These are phyloP conservation scores for Debaryomyces coudertii DNA, from an alignment of 1,139 yeast species.

Conservation along the genomic window DNA sequence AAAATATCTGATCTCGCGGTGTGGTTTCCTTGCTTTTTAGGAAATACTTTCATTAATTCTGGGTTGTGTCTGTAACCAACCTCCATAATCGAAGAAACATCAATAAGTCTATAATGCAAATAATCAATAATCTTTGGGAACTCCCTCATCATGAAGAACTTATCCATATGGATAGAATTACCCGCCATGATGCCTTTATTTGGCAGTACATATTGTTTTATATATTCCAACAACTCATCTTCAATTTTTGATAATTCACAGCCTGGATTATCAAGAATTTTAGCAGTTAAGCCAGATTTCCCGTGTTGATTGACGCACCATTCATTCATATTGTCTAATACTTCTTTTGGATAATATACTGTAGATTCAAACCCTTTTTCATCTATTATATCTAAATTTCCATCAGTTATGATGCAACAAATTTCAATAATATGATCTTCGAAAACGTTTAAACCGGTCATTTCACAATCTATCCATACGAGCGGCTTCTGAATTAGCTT, in stretches of 20 bases:
- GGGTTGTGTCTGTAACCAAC: conserved; percentile 79
- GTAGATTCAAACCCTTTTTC: conserved; percentile 77
- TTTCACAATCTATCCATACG: conserved; percentile 84
- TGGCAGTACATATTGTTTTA: conserved; percentile 55
- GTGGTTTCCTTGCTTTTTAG: conserved; percentile 69
- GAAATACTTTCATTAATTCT: conserved; percentile 54
- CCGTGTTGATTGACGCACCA: conserved; percentile 90
- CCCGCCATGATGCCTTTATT: conserved; percentile 80
- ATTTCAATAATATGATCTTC: conserved; percentile 84
- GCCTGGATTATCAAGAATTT: conserved; percentile 57
- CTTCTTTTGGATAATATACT: conserved; percentile 66
- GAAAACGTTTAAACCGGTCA: conserved; percentile 87
- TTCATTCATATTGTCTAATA: conserved; percentile 72
- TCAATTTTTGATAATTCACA: conserved; percentile 66
- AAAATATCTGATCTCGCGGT: conserved; percentile 87
- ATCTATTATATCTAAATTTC: conserved; percentile 68
- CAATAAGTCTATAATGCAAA: conserved; percentile 83
- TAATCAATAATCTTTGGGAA: conserved; percentile 75
- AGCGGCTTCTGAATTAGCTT: conserved; percentile 36
- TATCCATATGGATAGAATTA: conserved; percentile 89
- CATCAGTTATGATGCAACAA: conserved; percentile 89
- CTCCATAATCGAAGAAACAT: conserved; percentile 84
- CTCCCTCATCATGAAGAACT: conserved; percentile 79
- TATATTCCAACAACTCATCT: conserved; percentile 60
- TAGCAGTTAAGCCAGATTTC: conserved; percentile 72